Percentiles rank a stretch among this genome's conserved stretches.
phyloP scores from a whole-genome alignment of 768 basidiomycete genomes.

The Kwoniella sp. region DNA sequence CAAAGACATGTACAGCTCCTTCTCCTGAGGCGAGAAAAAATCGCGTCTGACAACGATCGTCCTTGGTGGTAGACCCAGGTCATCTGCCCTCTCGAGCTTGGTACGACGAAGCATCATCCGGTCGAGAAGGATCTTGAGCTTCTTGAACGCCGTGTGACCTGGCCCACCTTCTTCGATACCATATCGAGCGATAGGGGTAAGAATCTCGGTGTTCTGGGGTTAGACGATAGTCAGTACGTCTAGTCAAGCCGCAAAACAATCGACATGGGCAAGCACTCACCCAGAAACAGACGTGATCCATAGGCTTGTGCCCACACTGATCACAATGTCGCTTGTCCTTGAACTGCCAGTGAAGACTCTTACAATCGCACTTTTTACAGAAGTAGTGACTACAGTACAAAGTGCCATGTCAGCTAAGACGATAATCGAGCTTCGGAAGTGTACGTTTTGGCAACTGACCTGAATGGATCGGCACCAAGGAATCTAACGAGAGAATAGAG shows the following conservation, averaged over 20 bases:
- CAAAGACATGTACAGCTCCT: constrained; percentile 85
- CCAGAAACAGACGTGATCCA: constrained; percentile 80
- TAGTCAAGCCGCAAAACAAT: constrained; percentile 1
- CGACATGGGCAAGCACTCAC: too few species aligned
- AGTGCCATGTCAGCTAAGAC: neutral
- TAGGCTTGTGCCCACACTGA: constrained; percentile 59
- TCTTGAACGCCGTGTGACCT: constrained; percentile 83
- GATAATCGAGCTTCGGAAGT: constrained; percentile 6
- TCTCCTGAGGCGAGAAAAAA: constrained; percentile 95
- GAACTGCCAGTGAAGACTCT: constrained; percentile 92
- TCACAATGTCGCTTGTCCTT: constrained; percentile 79
- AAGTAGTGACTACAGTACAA: constrained; percentile 51
- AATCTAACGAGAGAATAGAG: constrained; percentile 88
- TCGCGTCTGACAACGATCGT: constrained; percentile 85
- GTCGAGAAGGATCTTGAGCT: constrained; percentile 83
- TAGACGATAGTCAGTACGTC: neutral
- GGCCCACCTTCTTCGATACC: constrained; percentile 71
- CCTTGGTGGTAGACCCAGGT: constrained; percentile 90
- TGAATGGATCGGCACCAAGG: constrained; percentile 75
- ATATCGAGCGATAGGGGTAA: constrained; percentile 88
- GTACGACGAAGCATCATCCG: constrained; percentile 79
- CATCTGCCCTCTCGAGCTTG: constrained; percentile 91
- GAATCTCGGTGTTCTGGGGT: constrained; percentile 78
- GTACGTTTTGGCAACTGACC: constrained; percentile 23
- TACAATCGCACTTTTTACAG: constrained; percentile 84